phyloP scores from a whole-genome alignment of 2,329 filamentous ascomycete genomes.

The Aplosporella prunicola region DNA sequence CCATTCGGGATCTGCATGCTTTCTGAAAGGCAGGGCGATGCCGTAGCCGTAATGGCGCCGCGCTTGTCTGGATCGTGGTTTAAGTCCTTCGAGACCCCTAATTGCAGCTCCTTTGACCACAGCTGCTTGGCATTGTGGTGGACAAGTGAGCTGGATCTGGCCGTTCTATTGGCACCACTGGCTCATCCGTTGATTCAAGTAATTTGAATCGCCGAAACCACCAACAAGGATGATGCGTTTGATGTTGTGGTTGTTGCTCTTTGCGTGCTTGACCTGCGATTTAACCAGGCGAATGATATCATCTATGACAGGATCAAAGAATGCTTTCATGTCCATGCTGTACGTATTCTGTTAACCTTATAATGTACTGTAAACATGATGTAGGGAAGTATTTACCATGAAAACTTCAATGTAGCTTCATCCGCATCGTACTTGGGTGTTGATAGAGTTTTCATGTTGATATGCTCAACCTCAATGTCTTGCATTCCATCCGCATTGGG shows the following conservation, averaged over 20 bases:
- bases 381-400: not conserved
- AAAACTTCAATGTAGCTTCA: constrained; percentile 3
- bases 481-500: not conserved
- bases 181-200: constrained; percentile 2
- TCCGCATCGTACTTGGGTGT: constrained; percentile 6
- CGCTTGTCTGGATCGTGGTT: not conserved
- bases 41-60: constrained; percentile 2
- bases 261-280: not conserved
- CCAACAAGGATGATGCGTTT: constrained; percentile 12
- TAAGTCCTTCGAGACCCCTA: constrained; percentile 1
- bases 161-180: constrained; percentile 2
- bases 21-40: not conserved
- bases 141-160: constrained; percentile 5
- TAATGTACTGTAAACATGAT: too few species aligned
- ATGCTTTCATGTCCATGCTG: constrained; percentile 1
- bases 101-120: constrained; percentile 1
- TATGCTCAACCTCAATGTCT: constrained; percentile 6
- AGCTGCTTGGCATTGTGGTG: constrained; percentile 2
- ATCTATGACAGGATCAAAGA: constrained; percentile 8
- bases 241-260: not conserved
- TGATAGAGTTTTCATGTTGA: not conserved
- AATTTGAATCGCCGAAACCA: constrained; percentile 11
- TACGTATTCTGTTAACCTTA: not conserved
- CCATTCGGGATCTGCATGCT: not conserved
- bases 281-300: constrained; percentile 5